These are phyloP conservation scores for Syzygium aqueum DNA, from an alignment of 345 rosid species.

Conservation along the genomic window DNA sequence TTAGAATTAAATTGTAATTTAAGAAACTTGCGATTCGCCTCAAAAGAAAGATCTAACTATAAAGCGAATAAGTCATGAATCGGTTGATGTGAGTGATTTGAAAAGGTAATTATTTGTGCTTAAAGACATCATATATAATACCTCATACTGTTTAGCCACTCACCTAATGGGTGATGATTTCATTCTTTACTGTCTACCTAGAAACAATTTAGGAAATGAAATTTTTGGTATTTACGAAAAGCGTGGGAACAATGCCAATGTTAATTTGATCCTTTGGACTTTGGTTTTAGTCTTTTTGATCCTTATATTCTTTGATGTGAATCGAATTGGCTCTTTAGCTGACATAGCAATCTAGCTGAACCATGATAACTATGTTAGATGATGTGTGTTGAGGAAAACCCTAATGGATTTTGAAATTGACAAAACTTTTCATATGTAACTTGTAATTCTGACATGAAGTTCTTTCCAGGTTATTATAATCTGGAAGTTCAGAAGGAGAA, in stretches of 20 bases:
- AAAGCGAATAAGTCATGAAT: neutral
- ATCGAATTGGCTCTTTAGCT: neutral
- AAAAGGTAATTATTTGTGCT: no score
- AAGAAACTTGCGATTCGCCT: neutral
- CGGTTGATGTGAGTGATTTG: neutral
- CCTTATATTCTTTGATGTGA: neutral
- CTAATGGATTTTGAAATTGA: no score
- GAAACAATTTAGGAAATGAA: neutral
- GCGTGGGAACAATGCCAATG: neutral
- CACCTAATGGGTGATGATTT: neutral
- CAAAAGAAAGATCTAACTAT: neutral
- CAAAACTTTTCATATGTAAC: no score
- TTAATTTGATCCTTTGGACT: neutral
- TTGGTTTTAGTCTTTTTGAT: neutral
- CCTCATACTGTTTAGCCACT: neutral
- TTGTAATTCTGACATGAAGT: no score
- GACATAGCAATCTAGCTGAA: neutral
- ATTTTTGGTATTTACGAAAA: neutral
- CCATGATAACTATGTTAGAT: neutral
- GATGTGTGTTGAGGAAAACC: no score
- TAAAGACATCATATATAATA: neutral
- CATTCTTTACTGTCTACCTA: neutral
- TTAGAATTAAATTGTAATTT: no score
- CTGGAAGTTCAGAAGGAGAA: no score
- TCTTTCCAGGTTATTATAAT: no score